These are phyloP conservation scores for Candida methanosorbosa DNA, from an alignment of 805 yeast species.

Conservation along the genomic window DNA sequence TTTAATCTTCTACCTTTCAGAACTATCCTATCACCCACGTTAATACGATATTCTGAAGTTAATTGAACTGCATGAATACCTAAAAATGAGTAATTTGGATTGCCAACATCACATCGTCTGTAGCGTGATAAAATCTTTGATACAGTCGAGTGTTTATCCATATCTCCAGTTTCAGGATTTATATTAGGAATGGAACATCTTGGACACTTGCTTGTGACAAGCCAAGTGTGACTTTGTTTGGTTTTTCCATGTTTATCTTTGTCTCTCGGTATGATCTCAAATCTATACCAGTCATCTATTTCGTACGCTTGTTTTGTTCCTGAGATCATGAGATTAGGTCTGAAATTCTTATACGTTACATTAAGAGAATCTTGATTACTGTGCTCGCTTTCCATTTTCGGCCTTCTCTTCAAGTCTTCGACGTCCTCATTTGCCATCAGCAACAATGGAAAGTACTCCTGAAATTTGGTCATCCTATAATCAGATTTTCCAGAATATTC, in stretches of 20 bases:
- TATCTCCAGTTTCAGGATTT: constrained; percentile 10
- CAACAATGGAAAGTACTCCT: constrained; percentile 23
- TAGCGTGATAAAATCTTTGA: constrained; percentile 16
- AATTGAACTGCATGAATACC: constrained; percentile 21
- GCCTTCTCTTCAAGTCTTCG: constrained; percentile 6
- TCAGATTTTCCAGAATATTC: constrained; percentile 11
- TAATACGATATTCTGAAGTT: constrained; percentile 9
- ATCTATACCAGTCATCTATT: constrained; percentile 17
- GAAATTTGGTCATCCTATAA: constrained; percentile 17
- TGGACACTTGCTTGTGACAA: constrained; percentile 20
- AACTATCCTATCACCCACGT: constrained; percentile 14
- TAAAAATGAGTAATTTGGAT: constrained; percentile 15
- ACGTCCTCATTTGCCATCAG: constrained; percentile 16
- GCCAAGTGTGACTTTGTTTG: constrained; percentile 11
- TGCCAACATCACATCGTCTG: constrained; percentile 21
- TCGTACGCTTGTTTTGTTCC: constrained; percentile 12
- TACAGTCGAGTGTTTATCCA: constrained; percentile 14
- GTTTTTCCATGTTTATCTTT: constrained; percentile 1
- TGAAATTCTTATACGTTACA: constrained; percentile 11
- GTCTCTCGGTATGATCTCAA: constrained; percentile 11
- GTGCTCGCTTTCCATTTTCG: constrained; percentile 7
- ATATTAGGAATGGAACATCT: constrained; percentile 22
- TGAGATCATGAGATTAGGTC: constrained; percentile 20
- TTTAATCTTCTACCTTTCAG: constrained; percentile 12
- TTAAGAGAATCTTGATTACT: constrained; percentile 4